These are phyloP conservation scores for Nicotiana knightiana DNA, from an alignment of 257 asterid genomes.

Conservation along the genomic window DNA sequence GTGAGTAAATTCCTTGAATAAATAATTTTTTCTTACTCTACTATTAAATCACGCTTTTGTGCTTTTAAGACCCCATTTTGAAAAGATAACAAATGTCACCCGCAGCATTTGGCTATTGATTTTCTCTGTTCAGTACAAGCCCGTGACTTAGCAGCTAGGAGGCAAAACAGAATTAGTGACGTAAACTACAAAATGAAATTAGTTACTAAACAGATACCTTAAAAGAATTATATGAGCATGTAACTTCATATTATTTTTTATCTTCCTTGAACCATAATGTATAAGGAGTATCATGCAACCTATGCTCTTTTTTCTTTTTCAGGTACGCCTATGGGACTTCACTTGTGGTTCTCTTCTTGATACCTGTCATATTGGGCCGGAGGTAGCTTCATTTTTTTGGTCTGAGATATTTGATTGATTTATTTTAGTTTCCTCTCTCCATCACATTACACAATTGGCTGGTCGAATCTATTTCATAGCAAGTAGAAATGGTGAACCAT, in stretches of 20 bases:
- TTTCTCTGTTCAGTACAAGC: not conserved
- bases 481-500: not conserved
- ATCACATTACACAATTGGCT: not conserved
- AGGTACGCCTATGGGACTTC: conserved; percentile 95
- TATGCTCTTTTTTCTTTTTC: conserved; percentile 11
- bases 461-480: not conserved
- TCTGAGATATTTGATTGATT: conserved; percentile 5
- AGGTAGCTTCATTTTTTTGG: conserved; percentile 38
- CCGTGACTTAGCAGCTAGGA: not conserved
- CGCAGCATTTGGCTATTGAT: not conserved
- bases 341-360: conserved; percentile 77
- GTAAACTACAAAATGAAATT: not conserved
- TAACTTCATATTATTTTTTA: not conserved
- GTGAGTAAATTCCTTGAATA: conserved; percentile 41
- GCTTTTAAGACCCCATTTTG: not conserved
- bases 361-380: conserved; percentile 58
- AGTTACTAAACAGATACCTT: not conserved
- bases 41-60: not conserved
- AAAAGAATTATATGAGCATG: not conserved
- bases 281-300: not conserved
- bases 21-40: not conserved
- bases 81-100: not conserved
- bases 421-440: not conserved
- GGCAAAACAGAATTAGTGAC: not conserved
- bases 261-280: not conserved